These are phyloP conservation scores for Arthrobotrys entomopaga DNA, from an alignment of 2,329 filamentous ascomycete species.

Conservation along the genomic window DNA sequence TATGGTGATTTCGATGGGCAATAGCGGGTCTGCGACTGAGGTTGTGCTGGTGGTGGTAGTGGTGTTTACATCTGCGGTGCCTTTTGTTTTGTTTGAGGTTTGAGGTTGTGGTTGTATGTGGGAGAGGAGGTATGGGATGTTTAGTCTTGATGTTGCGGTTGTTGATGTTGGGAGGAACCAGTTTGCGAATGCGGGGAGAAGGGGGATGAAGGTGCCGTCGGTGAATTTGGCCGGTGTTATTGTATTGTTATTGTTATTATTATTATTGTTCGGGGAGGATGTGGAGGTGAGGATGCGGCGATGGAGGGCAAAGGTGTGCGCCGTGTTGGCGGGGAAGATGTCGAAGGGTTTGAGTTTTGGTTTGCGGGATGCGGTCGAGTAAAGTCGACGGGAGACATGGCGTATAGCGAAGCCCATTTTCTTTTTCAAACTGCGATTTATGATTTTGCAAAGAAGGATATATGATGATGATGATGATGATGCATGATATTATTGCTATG, in stretches of 20 bases:
- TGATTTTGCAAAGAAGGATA: background rate
- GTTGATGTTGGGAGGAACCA: slow-evolving; percentile 23
- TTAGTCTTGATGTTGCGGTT: slow-evolving; percentile 16
- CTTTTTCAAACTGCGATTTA: background rate
- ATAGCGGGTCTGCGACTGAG: slow-evolving; percentile 1
- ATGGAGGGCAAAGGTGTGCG: slow-evolving; percentile 10
- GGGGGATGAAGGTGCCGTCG: slow-evolving; percentile 2
- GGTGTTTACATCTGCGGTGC: too few relatives aligned
- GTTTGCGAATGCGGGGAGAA: slow-evolving; percentile 35
- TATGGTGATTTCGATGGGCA: slow-evolving; percentile 27
- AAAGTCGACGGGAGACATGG: slow-evolving; percentile 7
- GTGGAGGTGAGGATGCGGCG: background rate
- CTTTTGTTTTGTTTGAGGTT: too few relatives aligned
- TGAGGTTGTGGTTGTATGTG: background rate
- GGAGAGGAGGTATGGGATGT: slow-evolving; percentile 23
- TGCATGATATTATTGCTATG: too few relatives aligned
- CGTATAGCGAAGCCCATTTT: slow-evolving; percentile 7
- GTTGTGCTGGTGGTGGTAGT: too few relatives aligned
- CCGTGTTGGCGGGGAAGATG: slow-evolving; percentile 9
- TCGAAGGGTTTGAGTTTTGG: slow-evolving; percentile 25
- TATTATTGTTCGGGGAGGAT: too few relatives aligned
- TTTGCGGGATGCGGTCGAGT: slow-evolving; percentile 7
- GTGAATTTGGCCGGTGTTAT: slow-evolving; percentile 22
- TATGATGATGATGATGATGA: too few relatives aligned
- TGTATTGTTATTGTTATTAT: background rate